A percentile compares a stretch with the other conserved stretches of the same genome.
Conservation (phyloP, 371 early-diverging fungal species). For the Mortierella sp. region DNA sequence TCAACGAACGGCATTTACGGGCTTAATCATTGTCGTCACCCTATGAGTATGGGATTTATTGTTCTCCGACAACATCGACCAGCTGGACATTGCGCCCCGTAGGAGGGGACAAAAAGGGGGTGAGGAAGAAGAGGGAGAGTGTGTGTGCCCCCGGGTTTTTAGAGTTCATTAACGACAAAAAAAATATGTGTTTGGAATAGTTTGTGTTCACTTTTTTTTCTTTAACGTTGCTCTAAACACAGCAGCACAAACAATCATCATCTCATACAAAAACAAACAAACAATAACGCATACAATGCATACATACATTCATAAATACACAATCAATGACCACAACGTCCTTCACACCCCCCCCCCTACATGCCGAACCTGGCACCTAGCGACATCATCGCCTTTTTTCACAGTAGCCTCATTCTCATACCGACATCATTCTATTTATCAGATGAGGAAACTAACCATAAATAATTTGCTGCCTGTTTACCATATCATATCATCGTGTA, state of each 20-base stretch:
- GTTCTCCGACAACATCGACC: neutral
- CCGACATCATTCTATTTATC: conserved; percentile 23
- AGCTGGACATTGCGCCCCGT: neutral
- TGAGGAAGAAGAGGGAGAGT: neutral
- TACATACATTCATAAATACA: neutral
- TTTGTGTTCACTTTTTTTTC: conserved; percentile 1
- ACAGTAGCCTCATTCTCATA: neutral
- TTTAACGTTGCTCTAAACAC: conserved; percentile 19
- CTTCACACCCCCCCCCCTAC: neutral
- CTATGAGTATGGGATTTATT: neutral
- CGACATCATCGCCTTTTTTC: neutral
- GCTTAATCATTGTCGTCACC: neutral
- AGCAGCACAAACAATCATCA: conserved; percentile 7
- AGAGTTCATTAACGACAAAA: neutral
- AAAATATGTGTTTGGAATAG: neutral
- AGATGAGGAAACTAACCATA: conserved; percentile 10
- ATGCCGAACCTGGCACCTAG: neutral
- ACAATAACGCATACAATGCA: no score
- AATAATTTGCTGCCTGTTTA: neutral
- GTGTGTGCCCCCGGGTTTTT: neutral
- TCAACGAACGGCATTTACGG: neutral
- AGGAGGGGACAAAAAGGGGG: neutral
- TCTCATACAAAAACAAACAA: neutral
- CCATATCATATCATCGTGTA: conserved; percentile 8
- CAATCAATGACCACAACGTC: neutral